phyloP scores from a whole-genome alignment of 2,329 filamentous ascomycete species.

The Claviceps sorghi region DNA sequence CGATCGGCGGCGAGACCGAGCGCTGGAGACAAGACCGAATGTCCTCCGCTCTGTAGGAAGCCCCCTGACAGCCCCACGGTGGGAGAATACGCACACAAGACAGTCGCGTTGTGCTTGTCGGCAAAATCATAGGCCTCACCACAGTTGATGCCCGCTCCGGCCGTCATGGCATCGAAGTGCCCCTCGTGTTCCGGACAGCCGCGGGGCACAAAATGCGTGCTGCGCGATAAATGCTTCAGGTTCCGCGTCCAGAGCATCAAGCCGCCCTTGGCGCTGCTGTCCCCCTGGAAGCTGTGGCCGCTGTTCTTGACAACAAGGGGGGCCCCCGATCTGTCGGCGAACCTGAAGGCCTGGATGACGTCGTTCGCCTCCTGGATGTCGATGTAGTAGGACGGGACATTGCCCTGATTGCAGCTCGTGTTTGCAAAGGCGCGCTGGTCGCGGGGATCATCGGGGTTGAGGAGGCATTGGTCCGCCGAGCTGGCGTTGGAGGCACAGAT shows the following conservation, averaged over 20 bases:
- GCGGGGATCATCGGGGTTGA: conserved; percentile 4
- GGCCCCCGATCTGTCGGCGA: neutral
- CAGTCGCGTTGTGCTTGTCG: conserved; percentile 1
- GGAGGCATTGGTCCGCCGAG: conserved; percentile 7
- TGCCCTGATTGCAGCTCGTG: conserved; percentile 7
- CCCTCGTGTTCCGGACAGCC: neutral
- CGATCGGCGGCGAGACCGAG: conserved; percentile 28
- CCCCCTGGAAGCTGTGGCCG: conserved; percentile 4
- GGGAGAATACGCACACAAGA: conserved; percentile 6
- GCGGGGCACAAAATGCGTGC: conserved; percentile 1
- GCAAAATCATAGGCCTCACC: conserved; percentile 6
- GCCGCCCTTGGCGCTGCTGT: conserved; percentile 2
- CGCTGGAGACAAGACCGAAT: conserved; percentile 29
- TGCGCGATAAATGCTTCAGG: neutral
- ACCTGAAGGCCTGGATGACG: conserved; percentile 5
- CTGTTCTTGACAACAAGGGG: conserved; percentile 6
- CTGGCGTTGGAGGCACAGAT: conserved; percentile 6
- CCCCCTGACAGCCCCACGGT: conserved; percentile 15
- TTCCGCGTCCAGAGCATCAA: conserved; percentile 6
- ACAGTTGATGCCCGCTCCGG: conserved; percentile 6
- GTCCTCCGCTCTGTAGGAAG: conserved; percentile 28
- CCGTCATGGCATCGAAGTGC: neutral
- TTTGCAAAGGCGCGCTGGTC: neutral
- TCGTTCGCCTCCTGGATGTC: conserved; percentile 5
- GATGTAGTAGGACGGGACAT: conserved; percentile 7